Evolutionary conservation across 257 asterid species (phyloP).

Genomic region (Lithospermum erythrorhizon): DNA sequence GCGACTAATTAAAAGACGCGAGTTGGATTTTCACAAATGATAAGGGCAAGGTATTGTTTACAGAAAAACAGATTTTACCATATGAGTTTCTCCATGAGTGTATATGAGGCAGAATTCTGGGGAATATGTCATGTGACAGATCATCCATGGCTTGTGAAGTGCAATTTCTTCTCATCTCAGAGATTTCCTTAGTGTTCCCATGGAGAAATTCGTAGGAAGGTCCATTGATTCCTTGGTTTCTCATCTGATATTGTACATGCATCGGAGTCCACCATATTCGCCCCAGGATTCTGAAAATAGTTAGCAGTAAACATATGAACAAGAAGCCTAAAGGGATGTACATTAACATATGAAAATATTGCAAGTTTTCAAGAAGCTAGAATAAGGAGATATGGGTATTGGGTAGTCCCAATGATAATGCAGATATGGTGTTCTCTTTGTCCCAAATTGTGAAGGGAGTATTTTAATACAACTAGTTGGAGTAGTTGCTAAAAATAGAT

Average conservation of each 20-base stretch:
- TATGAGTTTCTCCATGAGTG: slow-evolving; percentile 31
- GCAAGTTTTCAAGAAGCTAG: no score
- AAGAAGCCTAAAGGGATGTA: slow-evolving; percentile 11
- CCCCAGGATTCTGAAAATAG: slow-evolving; percentile 16
- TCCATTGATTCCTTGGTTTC: slow-evolving; percentile 45
- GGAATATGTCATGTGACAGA: slow-evolving; percentile 41
- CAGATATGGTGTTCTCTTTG: no score
- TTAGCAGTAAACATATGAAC: slow-evolving; percentile 13
- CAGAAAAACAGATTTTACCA: slow-evolving; percentile 22
- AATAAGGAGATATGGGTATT: no score
- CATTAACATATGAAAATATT: no score
- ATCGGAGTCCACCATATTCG: slow-evolving; percentile 39
- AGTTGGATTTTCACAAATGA: not conserved
- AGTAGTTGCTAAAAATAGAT: no score
- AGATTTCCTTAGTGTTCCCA: slow-evolving; percentile 48
- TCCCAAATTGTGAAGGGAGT: no score
- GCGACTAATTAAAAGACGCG: not conserved
- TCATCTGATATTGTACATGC: slow-evolving; percentile 22
- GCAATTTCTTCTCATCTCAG: slow-evolving; percentile 26
- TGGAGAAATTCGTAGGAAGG: slow-evolving; percentile 38
- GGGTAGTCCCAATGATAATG: no score
- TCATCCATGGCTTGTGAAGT: slow-evolving; percentile 30
- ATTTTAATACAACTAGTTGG: no score
- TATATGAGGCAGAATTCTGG: slow-evolving; percentile 48
- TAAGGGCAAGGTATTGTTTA: not conserved